These are phyloP conservation scores for Saccharomycopsis olivae DNA, from an alignment of 805 yeast genomes.

Conservation along the genomic window DNA sequence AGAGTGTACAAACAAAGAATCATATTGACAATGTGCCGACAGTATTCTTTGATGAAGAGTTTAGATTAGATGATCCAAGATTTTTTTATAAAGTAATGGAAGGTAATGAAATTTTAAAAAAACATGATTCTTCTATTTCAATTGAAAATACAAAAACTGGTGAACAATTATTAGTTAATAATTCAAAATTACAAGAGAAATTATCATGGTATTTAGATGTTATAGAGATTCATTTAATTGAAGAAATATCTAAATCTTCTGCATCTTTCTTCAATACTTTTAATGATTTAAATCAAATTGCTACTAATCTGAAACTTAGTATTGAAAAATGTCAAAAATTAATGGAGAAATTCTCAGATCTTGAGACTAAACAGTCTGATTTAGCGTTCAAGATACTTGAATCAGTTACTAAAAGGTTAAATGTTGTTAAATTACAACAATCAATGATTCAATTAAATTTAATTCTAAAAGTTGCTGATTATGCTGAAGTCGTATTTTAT, in stretches of 20 bases:
- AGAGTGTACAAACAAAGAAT: not conserved
- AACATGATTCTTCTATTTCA: conserved; percentile 19
- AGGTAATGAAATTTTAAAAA: conserved; percentile 33
- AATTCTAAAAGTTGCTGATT: conserved; percentile 32
- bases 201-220: conserved; percentile 75
- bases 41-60: conserved; percentile 55
- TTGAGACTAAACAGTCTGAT: conserved; percentile 40
- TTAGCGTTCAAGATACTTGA: conserved; percentile 41
- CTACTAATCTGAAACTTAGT: conserved; percentile 41
- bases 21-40: conserved; percentile 45
- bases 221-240: conserved; percentile 70
- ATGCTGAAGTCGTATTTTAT: conserved; percentile 36
- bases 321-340: conserved; percentile 37
- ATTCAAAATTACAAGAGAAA: conserved; percentile 59
- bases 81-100: conserved; percentile 67
- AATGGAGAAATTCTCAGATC: conserved; percentile 31
- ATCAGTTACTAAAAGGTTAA: conserved; percentile 40
- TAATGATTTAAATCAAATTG: conserved; percentile 62
- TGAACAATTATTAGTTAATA: conserved; percentile 32
- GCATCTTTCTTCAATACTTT: conserved; percentile 77
- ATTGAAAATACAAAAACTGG: conserved; percentile 18
- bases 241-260: conserved; percentile 78
- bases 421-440: conserved; percentile 54
- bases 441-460: conserved; percentile 35
- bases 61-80: conserved; percentile 82